These are phyloP conservation scores for Fusarium zealandicum DNA, from an alignment of 2,329 filamentous ascomycete genomes.

Conservation along the genomic window DNA sequence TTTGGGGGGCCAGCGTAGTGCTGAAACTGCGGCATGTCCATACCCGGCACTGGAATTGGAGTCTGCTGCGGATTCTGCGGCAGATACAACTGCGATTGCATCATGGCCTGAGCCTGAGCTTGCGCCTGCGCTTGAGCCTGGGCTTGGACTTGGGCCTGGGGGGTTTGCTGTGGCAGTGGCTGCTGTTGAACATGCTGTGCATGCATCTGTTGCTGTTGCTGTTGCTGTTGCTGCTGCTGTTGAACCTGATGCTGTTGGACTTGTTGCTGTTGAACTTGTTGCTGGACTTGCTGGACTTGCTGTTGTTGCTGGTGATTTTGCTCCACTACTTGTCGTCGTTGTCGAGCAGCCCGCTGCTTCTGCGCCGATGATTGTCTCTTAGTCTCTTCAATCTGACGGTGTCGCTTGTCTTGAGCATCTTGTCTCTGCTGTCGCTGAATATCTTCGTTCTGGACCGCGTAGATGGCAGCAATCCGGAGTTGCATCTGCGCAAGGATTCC, in stretches of 20 bases:
- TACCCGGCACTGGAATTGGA: slow-evolving; percentile 40
- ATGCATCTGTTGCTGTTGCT: slow-evolving; percentile 22
- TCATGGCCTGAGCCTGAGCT: slow-evolving; percentile 37
- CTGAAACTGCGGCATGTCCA: slow-evolving; percentile 42
- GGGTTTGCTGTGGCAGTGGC: slow-evolving; percentile 34
- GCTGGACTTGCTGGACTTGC: slow-evolving; percentile 31
- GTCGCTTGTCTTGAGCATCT: slow-evolving; percentile 49
- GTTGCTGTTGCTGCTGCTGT: slow-evolving; percentile 32
- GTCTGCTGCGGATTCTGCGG: slow-evolving; percentile 36
- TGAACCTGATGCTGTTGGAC: slow-evolving; percentile 35
- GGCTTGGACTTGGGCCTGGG: slow-evolving; percentile 38
- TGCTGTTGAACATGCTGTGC: slow-evolving; percentile 33
- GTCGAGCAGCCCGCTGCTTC: slow-evolving; percentile 37
- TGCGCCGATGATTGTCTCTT: slow-evolving; percentile 39
- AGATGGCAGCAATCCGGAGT: slow-evolving; percentile 53
- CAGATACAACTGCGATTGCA: slow-evolving; percentile 43
- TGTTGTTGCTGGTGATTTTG: slow-evolving; percentile 39
- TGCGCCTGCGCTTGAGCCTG: slow-evolving; percentile 40
- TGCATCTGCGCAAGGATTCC: slow-evolving; percentile 51
- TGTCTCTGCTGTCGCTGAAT: slow-evolving; percentile 50
- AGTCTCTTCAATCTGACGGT: slow-evolving; percentile 48
- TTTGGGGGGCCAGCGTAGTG: slow-evolving; percentile 43
- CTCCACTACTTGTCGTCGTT: slow-evolving; percentile 37
- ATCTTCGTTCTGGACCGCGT: slow-evolving; percentile 55
- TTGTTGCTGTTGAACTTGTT: slow-evolving; percentile 31